A percentile compares a stretch with the other conserved stretches of the same genome.
Conservation (phyloP, 2,329 filamentous ascomycete genomes). For the Xylaria sp. region DNA sequence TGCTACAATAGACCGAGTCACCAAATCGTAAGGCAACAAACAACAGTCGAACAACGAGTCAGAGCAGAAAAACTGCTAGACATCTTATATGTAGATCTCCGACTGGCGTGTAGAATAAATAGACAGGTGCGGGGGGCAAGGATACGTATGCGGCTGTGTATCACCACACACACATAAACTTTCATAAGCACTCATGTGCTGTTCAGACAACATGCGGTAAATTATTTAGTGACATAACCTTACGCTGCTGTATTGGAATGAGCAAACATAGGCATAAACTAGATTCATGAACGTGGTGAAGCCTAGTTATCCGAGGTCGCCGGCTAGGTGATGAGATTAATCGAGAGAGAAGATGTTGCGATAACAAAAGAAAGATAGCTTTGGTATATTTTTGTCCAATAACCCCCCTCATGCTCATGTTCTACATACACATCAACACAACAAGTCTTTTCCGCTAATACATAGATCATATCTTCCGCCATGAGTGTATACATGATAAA, state of each 20-base stretch:
- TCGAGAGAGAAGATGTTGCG: background rate
- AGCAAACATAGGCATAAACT: too few species aligned
- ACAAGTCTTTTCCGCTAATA: slow-evolving; percentile 4
- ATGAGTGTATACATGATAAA: slow-evolving; percentile 33
- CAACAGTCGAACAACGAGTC: background rate
- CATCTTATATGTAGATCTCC: background rate
- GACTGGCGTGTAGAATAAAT: background rate
- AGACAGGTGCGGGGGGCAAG: background rate
- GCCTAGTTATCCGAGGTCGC: background rate
- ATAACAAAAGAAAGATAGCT: slow-evolving; percentile 5
- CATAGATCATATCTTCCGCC: slow-evolving; percentile 11
- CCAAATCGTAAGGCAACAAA: background rate
- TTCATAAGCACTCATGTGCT: background rate
- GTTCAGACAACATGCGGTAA: background rate
- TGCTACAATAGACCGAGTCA: background rate
- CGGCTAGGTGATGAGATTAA: background rate
- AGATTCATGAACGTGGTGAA: background rate
- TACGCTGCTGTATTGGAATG: background rate
- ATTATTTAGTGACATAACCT: background rate
- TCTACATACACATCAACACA: slow-evolving; percentile 30
- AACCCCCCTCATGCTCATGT: slow-evolving; percentile 7
- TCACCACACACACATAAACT: background rate
- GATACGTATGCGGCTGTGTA: background rate
- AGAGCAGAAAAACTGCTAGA: background rate
- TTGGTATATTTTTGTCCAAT: slow-evolving; percentile 18